Evolutionary conservation across 164 flowering plant genomes (phyloP), one percentile per base, ranked within the genome.

Genomic region (Chimonanthus praecox): DNA sequence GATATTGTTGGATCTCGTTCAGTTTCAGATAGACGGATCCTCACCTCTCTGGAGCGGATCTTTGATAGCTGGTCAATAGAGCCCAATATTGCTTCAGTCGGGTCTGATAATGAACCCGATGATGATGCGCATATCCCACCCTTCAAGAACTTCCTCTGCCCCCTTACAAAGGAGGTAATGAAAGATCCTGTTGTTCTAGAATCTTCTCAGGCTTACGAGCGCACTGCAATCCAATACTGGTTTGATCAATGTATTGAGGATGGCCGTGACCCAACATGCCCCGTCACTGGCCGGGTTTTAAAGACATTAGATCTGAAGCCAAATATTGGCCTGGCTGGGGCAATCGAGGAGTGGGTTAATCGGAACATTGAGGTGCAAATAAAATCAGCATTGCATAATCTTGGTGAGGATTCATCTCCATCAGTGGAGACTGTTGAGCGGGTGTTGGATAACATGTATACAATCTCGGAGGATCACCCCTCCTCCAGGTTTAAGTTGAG

Each of bases 161-260:
- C 93, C 0, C 80, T 89, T 68, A 87, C 93, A 3, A 89, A 87
- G 71, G 85, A 85, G 64, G 90, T 86, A 18, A 89, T 87, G 91
- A 85, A 80, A 66, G 87, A 87, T 54, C 93, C 90, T 0, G 88
- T 89, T 15, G 86, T 84, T 5, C 75, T 89, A 49, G 88, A 86
- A 67, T 81, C 88, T 2, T 80, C 81, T 4, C 90, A 85, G 79
- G 85, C 86, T 6, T 89, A 85, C 50, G 93, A 89, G 71, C 70
- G 85, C 20, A 68, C 76, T 2, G 90, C 93, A 5, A 87, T 89
- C 72, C 78, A 80, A 60, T 83, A 84, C 71, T 87, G 93, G 93
- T 85, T 89, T 65, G 71, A 83, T 50, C 72, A 84, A 58, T 89
- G 91, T 61, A 71, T 84, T 21, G 88, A 87, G 61, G 89, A 86